phyloP scores from a whole-genome alignment of 805 yeast genomes.

The Metschnikowia arizonensis region DNA sequence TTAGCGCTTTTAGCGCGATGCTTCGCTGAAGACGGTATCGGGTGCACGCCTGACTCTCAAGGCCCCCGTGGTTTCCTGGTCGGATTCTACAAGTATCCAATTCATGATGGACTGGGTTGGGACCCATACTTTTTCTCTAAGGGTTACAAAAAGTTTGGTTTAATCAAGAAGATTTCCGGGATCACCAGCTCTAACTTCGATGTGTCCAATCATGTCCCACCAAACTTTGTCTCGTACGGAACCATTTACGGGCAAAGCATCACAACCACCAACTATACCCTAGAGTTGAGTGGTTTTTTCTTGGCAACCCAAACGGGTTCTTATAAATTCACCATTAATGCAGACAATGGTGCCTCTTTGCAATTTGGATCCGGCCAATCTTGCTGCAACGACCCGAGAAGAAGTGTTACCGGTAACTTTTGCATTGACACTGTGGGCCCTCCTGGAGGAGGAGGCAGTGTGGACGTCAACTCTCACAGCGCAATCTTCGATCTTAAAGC shows the following conservation, averaged over 20 bases:
- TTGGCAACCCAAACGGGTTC: slow-evolving; percentile 12
- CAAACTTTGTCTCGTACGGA: neutral
- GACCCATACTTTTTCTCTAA: neutral
- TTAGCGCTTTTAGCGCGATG: neutral
- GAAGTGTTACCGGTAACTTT: slow-evolving; percentile 14
- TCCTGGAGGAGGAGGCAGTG: slow-evolving; percentile 12
- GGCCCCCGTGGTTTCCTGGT: slow-evolving; percentile 10
- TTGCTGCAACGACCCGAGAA: slow-evolving; percentile 17
- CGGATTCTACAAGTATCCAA: slow-evolving; percentile 8
- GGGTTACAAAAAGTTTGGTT: slow-evolving; percentile 5
- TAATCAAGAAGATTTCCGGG: neutral
- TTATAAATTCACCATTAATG: slow-evolving; percentile 12
- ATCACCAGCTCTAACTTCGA: slow-evolving; percentile 4
- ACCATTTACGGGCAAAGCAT: slow-evolving; percentile 1
- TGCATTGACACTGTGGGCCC: slow-evolving; percentile 13
- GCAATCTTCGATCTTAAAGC: slow-evolving; percentile 10
- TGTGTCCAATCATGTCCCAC: neutral
- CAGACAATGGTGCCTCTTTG: slow-evolving; percentile 19
- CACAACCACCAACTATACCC: slow-evolving; percentile 6
- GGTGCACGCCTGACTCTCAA: slow-evolving; percentile 1
- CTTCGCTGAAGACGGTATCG: neutral
- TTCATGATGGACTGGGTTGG: slow-evolving; percentile 1
- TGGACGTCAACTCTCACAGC: slow-evolving; percentile 5
- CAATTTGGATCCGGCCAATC: slow-evolving; percentile 15
- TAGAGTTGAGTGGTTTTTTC: slow-evolving; percentile 14